A percentile compares a stretch with the other conserved stretches of the same genome.
These are phyloP conservation scores for Fomitopsis schrenkii DNA, from an alignment of 1,284 basidiomycete species.

Conservation along the genomic window DNA sequence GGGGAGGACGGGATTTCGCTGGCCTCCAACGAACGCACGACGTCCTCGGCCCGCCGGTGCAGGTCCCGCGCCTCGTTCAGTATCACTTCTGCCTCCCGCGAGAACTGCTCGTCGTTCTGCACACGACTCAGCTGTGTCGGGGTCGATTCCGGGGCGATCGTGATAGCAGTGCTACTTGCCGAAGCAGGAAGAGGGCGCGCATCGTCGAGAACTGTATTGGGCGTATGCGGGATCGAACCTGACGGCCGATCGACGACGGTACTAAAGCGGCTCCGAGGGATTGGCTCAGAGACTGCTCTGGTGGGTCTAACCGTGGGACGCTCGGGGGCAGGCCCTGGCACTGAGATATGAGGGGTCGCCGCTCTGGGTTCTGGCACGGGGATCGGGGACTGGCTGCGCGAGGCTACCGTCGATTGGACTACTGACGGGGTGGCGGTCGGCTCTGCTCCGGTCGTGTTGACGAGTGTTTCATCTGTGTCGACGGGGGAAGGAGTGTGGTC, in stretches of 20 bases:
- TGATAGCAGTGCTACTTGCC: background rate
- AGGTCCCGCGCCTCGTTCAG: constrained; percentile 3
- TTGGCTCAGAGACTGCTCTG: background rate
- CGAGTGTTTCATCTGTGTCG: background rate
- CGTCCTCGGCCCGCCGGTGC: constrained; percentile 1
- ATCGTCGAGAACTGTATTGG: background rate
- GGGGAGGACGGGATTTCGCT: background rate
- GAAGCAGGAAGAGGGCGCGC: constrained; percentile 2
- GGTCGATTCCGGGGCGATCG: background rate
- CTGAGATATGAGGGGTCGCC: background rate
- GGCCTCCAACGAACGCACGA: background rate
- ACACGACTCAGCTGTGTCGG: background rate
- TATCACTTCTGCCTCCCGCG: constrained; percentile 1
- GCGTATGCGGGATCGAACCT: background rate
- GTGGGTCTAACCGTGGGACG: background rate
- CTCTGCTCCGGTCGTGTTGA: background rate
- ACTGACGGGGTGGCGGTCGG: background rate
- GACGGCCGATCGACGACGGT: constrained; percentile 5
- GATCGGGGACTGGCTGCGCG: background rate
- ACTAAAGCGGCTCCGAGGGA: constrained; percentile 8
- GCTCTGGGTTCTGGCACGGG: background rate
- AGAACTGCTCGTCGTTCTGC: background rate
- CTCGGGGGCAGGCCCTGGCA: background rate
- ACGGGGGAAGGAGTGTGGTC: background rate
- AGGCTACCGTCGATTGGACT: background rate